phyloP scores from a whole-genome alignment of 805 yeast species.

The Candida nanaspora region DNA sequence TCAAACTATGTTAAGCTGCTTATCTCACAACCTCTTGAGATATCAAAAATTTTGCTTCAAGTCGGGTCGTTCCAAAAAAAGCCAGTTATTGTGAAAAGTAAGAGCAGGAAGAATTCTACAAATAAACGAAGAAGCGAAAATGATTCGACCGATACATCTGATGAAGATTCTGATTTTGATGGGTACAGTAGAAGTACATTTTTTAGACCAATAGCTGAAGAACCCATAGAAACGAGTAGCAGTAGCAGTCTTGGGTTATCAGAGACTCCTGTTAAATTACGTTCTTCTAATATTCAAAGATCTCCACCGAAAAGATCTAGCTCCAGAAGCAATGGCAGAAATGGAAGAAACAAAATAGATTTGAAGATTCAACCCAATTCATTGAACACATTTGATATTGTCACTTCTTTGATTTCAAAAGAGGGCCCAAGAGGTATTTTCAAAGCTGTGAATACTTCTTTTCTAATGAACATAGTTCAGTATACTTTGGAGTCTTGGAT shows the following conservation, averaged over 20 bases:
- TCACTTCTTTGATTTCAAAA: constrained; percentile 54
- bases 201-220: background rate
- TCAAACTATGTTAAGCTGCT: constrained; percentile 64
- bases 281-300: constrained; percentile 1
- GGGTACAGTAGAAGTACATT: background rate
- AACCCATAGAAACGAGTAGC: too few species aligned
- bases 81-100: background rate
- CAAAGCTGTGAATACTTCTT: constrained; percentile 73
- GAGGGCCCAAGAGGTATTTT: constrained; percentile 69
- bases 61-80: constrained; percentile 50
- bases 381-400: constrained; percentile 58
- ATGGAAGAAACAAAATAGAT: constrained; percentile 1
- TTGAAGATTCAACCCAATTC: constrained; percentile 47
- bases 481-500: constrained; percentile 86
- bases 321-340: background rate
- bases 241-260: too few species aligned
- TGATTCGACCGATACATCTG: constrained; percentile 8
- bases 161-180: background rate
- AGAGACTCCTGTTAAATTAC: background rate
- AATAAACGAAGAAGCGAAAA: constrained; percentile 1
- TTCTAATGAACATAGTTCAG: constrained; percentile 65
- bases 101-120: background rate
- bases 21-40: constrained; percentile 84
- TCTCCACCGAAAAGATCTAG: background rate
- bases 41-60: constrained; percentile 70